Base-by-base conservation (phyloP, 805 yeast species). In the Metschnikowia peoriensis region DNA sequence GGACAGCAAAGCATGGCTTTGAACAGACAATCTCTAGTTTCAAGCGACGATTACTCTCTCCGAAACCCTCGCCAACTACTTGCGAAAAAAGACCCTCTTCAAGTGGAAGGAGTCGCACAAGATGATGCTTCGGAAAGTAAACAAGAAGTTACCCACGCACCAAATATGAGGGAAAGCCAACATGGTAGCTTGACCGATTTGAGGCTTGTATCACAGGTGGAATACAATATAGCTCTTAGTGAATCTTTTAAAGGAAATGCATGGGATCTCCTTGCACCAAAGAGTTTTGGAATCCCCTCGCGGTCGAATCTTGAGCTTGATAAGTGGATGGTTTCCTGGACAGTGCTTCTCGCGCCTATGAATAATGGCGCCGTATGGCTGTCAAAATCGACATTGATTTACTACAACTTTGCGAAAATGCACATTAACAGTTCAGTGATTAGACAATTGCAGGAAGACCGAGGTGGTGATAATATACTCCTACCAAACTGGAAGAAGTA, bases 311-410 rank as follows among this genome's bases (percentile, higher is more conserved):
- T 85, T 51, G 88, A 84, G 52, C 67, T 85, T 38, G 91, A 85
- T 61, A 83, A 80, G 65, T 85, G 91, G 91, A 85, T 85, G 89
- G 88, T 85, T 5, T 84, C 85, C 17, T 85, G 91, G 91, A 83
- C 91, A 0, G 88, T 86, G 10, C 66, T 85, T 40, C 67, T 85
- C 17, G 80, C 87, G 3, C 87, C 88, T 1, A 76, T 81, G 45
- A 76, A 76, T 46, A 80, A 83, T 38, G 78, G 78, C 1, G 68
- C 76, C 0, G 77, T 75, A 10, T 85, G 91, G 91, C 81, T 87
- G 9, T 79, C 87, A 0, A 85, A 85, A 60, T 83, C 88, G 1
- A 84, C 89, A 0, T 70, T 85, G 53, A 80, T 85, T 41, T 86
- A 85, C 62, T 85, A 85, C 61, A 85, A 85, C 61, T 85, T 85